Conservation (phyloP, 2,329 filamentous ascomycete genomes). For the Scytalidium sp. region DNA sequence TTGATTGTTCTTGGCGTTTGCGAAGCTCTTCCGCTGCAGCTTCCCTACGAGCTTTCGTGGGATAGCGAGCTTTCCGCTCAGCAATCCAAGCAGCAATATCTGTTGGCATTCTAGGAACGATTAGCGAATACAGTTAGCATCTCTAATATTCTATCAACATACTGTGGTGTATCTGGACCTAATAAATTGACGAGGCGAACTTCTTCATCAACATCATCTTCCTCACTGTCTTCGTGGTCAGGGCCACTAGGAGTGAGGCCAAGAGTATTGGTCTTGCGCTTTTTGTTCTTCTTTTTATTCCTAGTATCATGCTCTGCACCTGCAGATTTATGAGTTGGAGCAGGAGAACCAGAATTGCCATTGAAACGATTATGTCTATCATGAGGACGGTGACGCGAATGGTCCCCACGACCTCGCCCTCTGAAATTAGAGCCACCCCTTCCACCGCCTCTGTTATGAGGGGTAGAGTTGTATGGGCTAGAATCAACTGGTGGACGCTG, state of each 20-base stretch:
- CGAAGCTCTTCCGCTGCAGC: slow-evolving; percentile 54
- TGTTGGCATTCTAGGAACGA: slow-evolving; percentile 38
- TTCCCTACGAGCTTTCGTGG: slow-evolving; percentile 69
- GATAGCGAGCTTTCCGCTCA: slow-evolving; percentile 76
- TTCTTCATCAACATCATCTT: slow-evolving; percentile 66
- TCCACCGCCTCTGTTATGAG: slow-evolving; percentile 32
- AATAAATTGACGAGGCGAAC: slow-evolving; percentile 33
- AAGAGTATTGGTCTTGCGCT: slow-evolving; percentile 68
- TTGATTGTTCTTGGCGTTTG: slow-evolving; percentile 37
- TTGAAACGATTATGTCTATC: slow-evolving; percentile 8
- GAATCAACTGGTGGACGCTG: slow-evolving; percentile 30
- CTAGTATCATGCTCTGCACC: slow-evolving; percentile 31
- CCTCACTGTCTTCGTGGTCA: slow-evolving; percentile 57
- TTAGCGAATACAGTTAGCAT: slow-evolving; percentile 30
- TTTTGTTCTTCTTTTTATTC: slow-evolving; percentile 58
- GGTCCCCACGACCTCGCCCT: slow-evolving; percentile 32
- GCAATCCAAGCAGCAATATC: slow-evolving; percentile 79
- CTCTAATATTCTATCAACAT: slow-evolving; percentile 22
- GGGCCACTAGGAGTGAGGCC: slow-evolving; percentile 59
- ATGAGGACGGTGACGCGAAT: slow-evolving; percentile 19
- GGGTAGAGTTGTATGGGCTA: slow-evolving; percentile 32
- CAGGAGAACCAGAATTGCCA: slow-evolving; percentile 18
- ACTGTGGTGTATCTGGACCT: slow-evolving; percentile 31
- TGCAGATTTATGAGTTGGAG: slow-evolving; percentile 47
- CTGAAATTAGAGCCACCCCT: slow-evolving; percentile 37